A percentile compares a stretch with the other conserved stretches of the same genome.
These are phyloP conservation scores for Pythium periplocum DNA, from an alignment of 352 stramenopile species.

Conservation along the genomic window DNA sequence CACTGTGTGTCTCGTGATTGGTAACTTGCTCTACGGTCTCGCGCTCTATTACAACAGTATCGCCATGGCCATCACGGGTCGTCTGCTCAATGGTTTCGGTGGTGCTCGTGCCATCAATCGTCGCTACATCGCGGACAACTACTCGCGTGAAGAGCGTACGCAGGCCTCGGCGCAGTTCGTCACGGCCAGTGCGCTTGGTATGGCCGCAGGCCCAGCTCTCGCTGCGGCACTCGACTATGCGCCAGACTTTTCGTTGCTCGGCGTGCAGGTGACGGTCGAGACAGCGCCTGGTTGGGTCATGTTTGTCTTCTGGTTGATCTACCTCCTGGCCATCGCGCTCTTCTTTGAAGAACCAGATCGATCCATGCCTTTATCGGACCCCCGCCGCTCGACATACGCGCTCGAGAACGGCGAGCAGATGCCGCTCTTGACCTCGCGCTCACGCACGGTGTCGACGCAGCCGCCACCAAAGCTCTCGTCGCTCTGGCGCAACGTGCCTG, in stretches of 20 bases:
- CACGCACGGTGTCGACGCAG: background rate
- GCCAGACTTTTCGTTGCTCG: constrained; percentile 54
- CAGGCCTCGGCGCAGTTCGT: constrained; percentile 90
- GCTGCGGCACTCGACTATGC: constrained; percentile 66
- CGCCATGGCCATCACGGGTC: constrained; percentile 85
- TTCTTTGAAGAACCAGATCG: constrained; percentile 69
- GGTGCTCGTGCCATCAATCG: constrained; percentile 89
- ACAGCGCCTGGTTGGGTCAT: constrained; percentile 91
- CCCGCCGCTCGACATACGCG: constrained; percentile 31
- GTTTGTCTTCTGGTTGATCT: constrained; percentile 65
- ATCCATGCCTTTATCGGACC: constrained; percentile 35
- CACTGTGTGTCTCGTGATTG: constrained; percentile 73
- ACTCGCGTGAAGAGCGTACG: constrained; percentile 86
- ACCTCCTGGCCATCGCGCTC: constrained; percentile 46
- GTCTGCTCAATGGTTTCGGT: constrained; percentile 92
- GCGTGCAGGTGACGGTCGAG: constrained; percentile 77
- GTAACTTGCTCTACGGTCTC: constrained; percentile 86
- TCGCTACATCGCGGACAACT: constrained; percentile 87
- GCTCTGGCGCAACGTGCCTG: constrained; percentile 68
- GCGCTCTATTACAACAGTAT: constrained; percentile 78
- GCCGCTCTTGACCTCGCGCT: constrained; percentile 22
- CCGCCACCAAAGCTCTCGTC: constrained; percentile 36
- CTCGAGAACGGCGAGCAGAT: constrained; percentile 28
- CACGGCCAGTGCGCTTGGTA: constrained; percentile 89
- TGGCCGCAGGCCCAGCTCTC: constrained; percentile 85